Evolutionary conservation across 2,329 filamentous ascomycete genomes (phyloP), one percentile per base, ranked within the genome.

Genomic region (Alternaria arborescens): DNA sequence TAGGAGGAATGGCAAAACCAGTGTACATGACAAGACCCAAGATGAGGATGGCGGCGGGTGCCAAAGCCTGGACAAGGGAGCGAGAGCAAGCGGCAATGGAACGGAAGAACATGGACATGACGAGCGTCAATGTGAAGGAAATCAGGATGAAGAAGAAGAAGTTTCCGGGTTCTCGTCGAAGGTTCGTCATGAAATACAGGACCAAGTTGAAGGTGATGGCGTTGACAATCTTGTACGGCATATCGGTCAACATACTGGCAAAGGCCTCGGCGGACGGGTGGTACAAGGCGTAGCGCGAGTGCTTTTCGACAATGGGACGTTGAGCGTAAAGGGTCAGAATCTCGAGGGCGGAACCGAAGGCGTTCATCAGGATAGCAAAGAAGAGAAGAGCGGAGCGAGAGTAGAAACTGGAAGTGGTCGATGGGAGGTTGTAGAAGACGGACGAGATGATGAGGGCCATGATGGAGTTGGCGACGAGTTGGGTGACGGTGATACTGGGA

Each of bases 281-380:
- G 71, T 97, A 97, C 18, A 97, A 84, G 18, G 93, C 93, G 75
- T 97, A 97, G 59, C 91, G 88, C 57, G 85, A 82, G 70, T 97
- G 94, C 77, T 97, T 97, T 75, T 97, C 93, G 61, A 97, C 92
- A 70, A 97, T 97, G 1, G 91, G 91, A 38, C 94, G 90, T 85
- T 97, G 93, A 2, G 91, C 87, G 75, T 95, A 97, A 5, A 97
- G 85, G 0, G 91, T 93, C 34, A 95, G 79, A 74, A 97, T 95
- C 84, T 95, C 92, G 40, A 95, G 85, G 57, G 91, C 90, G 75
- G 88, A 91, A 63, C 89, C 85, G 72, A 96, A 95, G 47, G 92
- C 92, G 77, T 95, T 96, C 82, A 95, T 89, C 61, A 97, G 83
- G 72, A 93, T 89, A 68, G 92, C 91, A 74, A 97, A 95, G 86